Base-by-base conservation (phyloP, 495 filamentous ascomycete genomes). In the Podospora fimiseda region DNA sequence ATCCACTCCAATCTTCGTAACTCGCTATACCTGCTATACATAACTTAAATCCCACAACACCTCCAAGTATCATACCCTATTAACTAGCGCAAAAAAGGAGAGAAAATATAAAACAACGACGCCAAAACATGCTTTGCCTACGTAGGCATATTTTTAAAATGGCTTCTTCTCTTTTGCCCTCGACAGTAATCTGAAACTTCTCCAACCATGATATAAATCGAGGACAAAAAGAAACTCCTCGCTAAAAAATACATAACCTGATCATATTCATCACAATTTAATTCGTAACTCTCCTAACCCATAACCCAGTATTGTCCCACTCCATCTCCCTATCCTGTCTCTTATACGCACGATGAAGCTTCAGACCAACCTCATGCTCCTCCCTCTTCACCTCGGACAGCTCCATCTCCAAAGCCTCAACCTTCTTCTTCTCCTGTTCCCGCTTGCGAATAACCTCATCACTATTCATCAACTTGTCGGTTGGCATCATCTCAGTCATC, bases 281-380 rank as follows among this genome's bases (percentile, higher is more conserved):
- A 4, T 27, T 47, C 7, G 77, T 80, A 51, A 80, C 84, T 51
- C 89, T 72, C 65, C 86, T 76, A 41, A 97, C 83, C 91, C 91
- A 97, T 15, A 96, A 67, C 52, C 80, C 80, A 4, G 82, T 88
- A 9, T 82, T 80, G 55, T 88, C 84, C 51, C 79, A 86, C 14
- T 69, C 72, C 3, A 73, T 78, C 44, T 83, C 78, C 41, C 79
- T 76, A 60, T 90, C 86, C 41, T 78, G 72, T 52, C 86, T 77
- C 67, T 88, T 91, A 70, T 84, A 91, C 5, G 88, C 87, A 44
- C 90, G 70, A 62, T 92, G 82, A 39, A 96, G 66, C 70, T 83
- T 88, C 60, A 97, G 63, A 9, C 91, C 91, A 37, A 92, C 73
- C 55, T 96, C 91, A 62, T 96, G 89, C 62, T 90, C 83, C 68